Evolutionary conservation across 192 early-diverging fungal genomes (phyloP).

Genomic region (Linnemannia schmuckeri): DNA sequence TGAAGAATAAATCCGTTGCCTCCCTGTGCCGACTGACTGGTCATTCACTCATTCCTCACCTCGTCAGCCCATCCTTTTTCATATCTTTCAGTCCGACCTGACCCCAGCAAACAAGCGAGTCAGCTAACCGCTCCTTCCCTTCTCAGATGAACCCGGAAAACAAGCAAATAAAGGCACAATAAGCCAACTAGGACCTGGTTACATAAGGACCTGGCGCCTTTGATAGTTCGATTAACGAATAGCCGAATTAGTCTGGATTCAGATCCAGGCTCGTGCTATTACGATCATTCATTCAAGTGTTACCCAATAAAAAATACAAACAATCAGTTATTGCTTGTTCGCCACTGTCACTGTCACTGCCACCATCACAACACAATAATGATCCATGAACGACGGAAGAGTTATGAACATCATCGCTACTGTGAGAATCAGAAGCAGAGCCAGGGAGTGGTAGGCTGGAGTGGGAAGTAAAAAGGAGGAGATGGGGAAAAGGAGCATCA

Average conservation of each 20-base stretch:
- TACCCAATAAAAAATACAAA: no score
- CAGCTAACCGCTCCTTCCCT: background rate
- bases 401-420: no score
- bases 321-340: no score
- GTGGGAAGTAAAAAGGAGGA: no score
- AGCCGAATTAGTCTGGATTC: background rate
- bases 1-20: background rate
- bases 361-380: no score
- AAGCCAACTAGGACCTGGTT: background rate
- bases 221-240: background rate
- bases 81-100: background rate
- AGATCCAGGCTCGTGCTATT: constrained; percentile 7
- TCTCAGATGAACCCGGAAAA: background rate
- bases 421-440: no score
- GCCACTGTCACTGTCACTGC: no score
- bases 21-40: background rate
- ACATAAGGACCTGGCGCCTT: background rate
- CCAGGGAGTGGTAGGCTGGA: background rate
- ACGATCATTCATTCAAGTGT: background rate
- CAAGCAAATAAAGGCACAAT: background rate
- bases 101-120: background rate
- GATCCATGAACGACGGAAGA: no score
- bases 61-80: background rate
- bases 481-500: no score
- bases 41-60: background rate